These are phyloP conservation scores for Wickerhamiella cacticola DNA, from an alignment of 805 yeast genomes.

Conservation along the genomic window DNA sequence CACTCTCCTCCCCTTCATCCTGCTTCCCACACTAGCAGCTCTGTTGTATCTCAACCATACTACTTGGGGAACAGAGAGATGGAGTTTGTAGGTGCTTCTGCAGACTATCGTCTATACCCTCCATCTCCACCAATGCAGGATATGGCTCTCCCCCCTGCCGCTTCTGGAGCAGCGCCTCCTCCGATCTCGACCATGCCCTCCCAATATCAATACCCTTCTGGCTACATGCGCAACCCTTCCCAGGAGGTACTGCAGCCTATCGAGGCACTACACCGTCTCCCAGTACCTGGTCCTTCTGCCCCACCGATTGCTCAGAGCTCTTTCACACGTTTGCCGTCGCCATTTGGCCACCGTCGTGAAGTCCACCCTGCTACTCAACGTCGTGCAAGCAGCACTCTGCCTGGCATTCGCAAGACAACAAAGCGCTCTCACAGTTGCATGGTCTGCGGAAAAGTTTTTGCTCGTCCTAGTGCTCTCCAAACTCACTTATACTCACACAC, in stretches of 20 bases:
- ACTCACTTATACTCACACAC: conserved; percentile 77
- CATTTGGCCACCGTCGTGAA: neutral
- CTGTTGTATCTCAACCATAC: conserved; percentile 5
- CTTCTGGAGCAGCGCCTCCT: neutral
- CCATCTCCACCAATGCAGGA: conserved; percentile 6
- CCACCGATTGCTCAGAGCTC: neutral
- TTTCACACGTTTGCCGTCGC: conserved; percentile 3
- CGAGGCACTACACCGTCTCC: neutral
- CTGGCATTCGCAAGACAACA: conserved; percentile 8
- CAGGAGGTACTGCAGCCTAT: conserved; percentile 4
- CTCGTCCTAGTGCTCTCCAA: conserved; percentile 70
- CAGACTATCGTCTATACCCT: conserved; percentile 6
- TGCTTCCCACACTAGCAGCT: neutral
- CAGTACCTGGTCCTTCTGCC: neutral
- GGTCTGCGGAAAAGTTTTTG: conserved; percentile 65
- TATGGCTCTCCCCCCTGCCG: neutral
- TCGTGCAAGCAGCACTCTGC: neutral
- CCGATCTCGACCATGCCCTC: neutral
- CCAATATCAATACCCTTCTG: neutral
- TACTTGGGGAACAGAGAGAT: neutral
- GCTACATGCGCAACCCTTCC: conserved; percentile 1
- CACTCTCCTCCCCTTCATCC: conserved; percentile 1
- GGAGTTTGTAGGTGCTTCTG: conserved; percentile 2
- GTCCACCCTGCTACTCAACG: neutral
- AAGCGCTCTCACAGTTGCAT: conserved; percentile 28